A percentile compares a stretch with the other conserved stretches of the same genome.
Conservation (phyloP, 2,329 filamentous ascomycete species). For the Boeremia lycopersici region DNA sequence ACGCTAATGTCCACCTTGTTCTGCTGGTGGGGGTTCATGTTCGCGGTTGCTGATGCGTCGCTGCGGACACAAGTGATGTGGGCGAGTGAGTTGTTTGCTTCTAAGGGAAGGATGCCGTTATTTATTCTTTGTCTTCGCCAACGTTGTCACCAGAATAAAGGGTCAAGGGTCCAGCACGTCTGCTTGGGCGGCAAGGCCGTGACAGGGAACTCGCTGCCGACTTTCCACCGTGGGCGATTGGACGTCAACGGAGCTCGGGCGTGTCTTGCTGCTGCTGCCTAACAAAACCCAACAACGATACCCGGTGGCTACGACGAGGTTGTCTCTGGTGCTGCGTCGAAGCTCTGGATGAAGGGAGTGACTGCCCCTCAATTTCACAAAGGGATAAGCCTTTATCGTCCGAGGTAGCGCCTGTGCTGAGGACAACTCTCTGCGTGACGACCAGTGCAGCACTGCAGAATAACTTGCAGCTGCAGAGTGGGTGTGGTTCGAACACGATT, state of each 20-base stretch:
- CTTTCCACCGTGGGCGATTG: conserved; percentile 36
- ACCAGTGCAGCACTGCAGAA: conserved; percentile 12
- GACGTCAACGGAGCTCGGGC: conserved; percentile 33
- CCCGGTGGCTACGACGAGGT: conserved; percentile 11
- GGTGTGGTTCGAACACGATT: not conserved
- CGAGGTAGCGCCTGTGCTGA: conserved; percentile 37
- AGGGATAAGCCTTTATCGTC: conserved; percentile 45
- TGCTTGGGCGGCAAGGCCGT: conserved; percentile 34
- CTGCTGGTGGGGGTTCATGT: conserved; percentile 96
- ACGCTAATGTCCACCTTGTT: conserved; percentile 98
- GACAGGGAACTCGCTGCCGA: conserved; percentile 37
- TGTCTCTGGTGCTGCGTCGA: conserved; percentile 15
- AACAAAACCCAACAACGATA: conserved; percentile 29
- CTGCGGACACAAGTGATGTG: conserved; percentile 23
- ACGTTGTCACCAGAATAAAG: conserved; percentile 27
- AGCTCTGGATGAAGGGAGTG: conserved; percentile 18
- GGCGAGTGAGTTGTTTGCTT: conserved; percentile 17
- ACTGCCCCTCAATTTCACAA: conserved; percentile 29
- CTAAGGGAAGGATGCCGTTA: conserved; percentile 15
- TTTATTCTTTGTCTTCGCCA: conserved; percentile 39
- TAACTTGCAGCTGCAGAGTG: not conserved
- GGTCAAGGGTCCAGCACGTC: conserved; percentile 26
- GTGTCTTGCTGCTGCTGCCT: conserved; percentile 36
- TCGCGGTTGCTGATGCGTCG: conserved; percentile 23
- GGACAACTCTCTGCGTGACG: conserved; percentile 18